Conservation (phyloP, 202 grass and related monocot species). For the Panicum virgatum region DNA sequence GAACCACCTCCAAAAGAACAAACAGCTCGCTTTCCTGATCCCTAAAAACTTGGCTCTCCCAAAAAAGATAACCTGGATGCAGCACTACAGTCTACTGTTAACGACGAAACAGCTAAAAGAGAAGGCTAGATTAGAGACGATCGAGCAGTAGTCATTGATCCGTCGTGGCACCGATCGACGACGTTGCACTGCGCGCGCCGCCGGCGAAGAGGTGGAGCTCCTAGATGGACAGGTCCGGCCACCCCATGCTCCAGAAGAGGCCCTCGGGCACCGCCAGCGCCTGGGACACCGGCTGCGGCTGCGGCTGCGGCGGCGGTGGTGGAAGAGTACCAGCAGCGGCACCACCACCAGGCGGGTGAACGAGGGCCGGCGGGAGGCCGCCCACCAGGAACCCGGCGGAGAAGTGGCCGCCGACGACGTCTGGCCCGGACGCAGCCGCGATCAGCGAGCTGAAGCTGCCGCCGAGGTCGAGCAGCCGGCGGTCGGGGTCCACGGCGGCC, state of each 20-base stretch:
- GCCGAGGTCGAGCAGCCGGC: constrained; percentile 52
- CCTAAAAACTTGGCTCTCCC: constrained; percentile 8
- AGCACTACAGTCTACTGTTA: constrained; percentile 19
- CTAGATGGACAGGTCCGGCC: constrained; percentile 63
- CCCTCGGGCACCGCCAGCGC: constrained; percentile 36
- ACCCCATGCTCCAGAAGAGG: constrained; percentile 51
- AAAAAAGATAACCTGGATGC: constrained; percentile 36
- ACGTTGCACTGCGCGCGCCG: neutral
- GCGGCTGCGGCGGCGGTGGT: neutral
- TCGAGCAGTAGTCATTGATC: neutral
- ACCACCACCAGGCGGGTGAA: neutral
- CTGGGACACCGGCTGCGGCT: constrained; percentile 26
- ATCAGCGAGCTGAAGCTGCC: constrained; percentile 73
- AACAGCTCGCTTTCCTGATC: neutral
- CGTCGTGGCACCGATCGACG: neutral
- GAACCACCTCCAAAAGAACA: neutral
- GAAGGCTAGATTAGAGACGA: constrained; percentile 19
- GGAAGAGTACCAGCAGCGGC: neutral
- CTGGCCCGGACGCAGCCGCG: constrained; percentile 5
- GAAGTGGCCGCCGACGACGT: constrained; percentile 22
- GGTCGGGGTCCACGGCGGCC: constrained; percentile 36
- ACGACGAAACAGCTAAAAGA: constrained; percentile 12
- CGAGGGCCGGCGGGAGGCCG: neutral
- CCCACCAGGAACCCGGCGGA: constrained; percentile 16
- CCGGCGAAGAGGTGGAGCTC: neutral